These are phyloP conservation scores for Phragmites australis DNA, from an alignment of 176 grass and related monocot species.

Conservation along the genomic window DNA sequence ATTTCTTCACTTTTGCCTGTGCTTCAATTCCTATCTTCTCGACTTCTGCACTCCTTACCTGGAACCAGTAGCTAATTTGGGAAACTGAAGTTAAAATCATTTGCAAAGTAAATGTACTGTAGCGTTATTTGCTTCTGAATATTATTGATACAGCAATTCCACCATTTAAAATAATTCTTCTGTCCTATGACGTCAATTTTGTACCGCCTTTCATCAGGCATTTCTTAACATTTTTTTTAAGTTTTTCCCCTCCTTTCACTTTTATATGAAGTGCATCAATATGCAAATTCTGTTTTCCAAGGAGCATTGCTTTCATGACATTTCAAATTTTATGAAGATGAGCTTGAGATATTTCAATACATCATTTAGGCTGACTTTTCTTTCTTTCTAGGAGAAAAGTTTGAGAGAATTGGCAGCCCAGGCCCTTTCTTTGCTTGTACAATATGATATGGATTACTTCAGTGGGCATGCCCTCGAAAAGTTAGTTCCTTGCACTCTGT, in stretches of 20 bases:
- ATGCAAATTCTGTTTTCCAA: not conserved
- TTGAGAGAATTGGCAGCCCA: constrained; percentile 84
- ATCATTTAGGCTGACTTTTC: constrained; percentile 37
- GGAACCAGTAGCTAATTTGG: constrained; percentile 16
- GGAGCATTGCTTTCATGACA: not conserved
- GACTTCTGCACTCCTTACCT: constrained; percentile 1
- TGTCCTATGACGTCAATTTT: not conserved
- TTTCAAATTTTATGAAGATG: not conserved
- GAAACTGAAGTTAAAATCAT: constrained; percentile 23
- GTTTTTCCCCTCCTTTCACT: constrained; percentile 14
- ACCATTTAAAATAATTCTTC: constrained; percentile 25
- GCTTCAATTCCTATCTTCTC: constrained; percentile 32
- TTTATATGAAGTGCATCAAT: not conserved
- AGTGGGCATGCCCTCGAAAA: constrained; percentile 66
- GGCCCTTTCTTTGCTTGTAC: constrained; percentile 78
- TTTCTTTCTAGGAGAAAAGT: constrained; percentile 72
- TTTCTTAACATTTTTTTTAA: not conserved
- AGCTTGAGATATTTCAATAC: constrained; percentile 15
- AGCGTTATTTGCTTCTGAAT: constrained; percentile 1
- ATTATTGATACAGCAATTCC: not conserved
- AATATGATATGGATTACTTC: constrained; percentile 85
- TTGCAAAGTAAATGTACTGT: constrained; percentile 2
- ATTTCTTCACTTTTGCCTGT: constrained; percentile 24
- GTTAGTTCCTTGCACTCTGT: constrained; percentile 84
- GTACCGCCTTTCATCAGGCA: constrained; percentile 9